Evolutionary conservation across 345 rosid species (phyloP).

Genomic region (Fremontodendron californicum): DNA sequence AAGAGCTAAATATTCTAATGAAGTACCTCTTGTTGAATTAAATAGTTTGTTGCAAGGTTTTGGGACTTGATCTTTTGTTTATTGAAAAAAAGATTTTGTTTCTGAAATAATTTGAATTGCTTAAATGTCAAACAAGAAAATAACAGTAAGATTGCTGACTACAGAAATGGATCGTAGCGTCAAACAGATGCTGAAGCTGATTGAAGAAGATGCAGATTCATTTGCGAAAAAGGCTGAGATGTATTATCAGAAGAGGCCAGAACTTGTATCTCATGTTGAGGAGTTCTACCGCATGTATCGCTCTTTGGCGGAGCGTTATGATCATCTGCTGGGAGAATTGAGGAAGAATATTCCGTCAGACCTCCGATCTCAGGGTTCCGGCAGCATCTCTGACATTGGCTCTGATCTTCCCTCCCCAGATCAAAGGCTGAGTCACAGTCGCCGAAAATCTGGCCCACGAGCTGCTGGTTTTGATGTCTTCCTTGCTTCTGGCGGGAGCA

Average conservation of each 20-base stretch:
- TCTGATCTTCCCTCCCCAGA: slow-evolving; percentile 50
- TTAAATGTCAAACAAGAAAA: slow-evolving; percentile 15
- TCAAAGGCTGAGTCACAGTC: slow-evolving; percentile 35
- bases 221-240: slow-evolving; percentile 88
- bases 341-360: slow-evolving; percentile 45
- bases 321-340: slow-evolving; percentile 69
- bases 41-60: not conserved
- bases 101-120: slow-evolving; percentile 1
- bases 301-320: slow-evolving; percentile 84
- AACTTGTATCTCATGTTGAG: slow-evolving; percentile 63
- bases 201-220: slow-evolving; percentile 88
- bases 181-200: slow-evolving; percentile 70
- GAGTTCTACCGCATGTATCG: slow-evolving; percentile 83
- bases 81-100: not conserved
- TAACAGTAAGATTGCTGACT: slow-evolving; percentile 16
- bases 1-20: not conserved
- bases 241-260: slow-evolving; percentile 83
- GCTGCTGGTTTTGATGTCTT: slow-evolving; percentile 70
- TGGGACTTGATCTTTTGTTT: not conserved
- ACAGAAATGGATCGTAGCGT: slow-evolving; percentile 85
- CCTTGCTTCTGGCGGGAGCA: slow-evolving; percentile 53
- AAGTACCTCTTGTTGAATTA: not conserved
- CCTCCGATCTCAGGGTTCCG: slow-evolving; percentile 58
- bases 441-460: slow-evolving; percentile 41
- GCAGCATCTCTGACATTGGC: slow-evolving; percentile 39